Percentiles rank a stretch among this genome's conserved stretches.
phyloP scores from a whole-genome alignment of 169 alveolate genomes.

The Plasmodium billcollinsi region DNA sequence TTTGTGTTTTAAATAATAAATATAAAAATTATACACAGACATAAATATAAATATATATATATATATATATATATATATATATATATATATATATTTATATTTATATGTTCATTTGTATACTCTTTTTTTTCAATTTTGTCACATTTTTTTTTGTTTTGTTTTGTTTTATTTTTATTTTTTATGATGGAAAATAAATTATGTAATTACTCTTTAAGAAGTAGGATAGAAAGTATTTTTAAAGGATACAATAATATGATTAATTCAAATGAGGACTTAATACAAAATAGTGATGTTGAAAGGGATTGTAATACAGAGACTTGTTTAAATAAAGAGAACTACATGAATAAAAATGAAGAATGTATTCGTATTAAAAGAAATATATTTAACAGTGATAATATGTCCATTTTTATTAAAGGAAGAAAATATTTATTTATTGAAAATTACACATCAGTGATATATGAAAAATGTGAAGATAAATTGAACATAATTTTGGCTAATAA shows the following conservation, averaged over 20 bases:
- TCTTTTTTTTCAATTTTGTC: not conserved
- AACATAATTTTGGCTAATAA: conserved; percentile 26
- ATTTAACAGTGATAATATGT: not conserved
- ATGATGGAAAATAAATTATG: conserved; percentile 1
- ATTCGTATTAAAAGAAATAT: not conserved
- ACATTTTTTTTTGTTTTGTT: conserved; percentile 7
- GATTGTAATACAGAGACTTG: not conserved
- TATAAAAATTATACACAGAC: too few species aligned
- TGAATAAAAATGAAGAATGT: not conserved
- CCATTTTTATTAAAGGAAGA: conserved; percentile 16
- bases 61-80: not conserved
- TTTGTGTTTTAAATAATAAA: too few species aligned
- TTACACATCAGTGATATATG: conserved; percentile 69
- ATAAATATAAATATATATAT: too few species aligned
- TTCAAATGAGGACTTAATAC: not conserved
- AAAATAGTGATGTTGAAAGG: not conserved
- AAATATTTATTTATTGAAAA: conserved; percentile 47
- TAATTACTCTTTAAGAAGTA: conserved; percentile 16
- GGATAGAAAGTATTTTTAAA: conserved; percentile 29
- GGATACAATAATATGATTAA: not conserved
- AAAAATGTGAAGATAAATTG: conserved; percentile 65
- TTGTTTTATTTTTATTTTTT: conserved; percentile 1
- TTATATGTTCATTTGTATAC: not conserved
- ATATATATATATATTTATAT: not conserved
- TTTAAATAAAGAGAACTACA: not conserved